A percentile compares a stretch with the other conserved stretches of the same genome.
Conservation (phyloP, 2,329 filamentous ascomycete species). For the Ceratocystis papillata region DNA sequence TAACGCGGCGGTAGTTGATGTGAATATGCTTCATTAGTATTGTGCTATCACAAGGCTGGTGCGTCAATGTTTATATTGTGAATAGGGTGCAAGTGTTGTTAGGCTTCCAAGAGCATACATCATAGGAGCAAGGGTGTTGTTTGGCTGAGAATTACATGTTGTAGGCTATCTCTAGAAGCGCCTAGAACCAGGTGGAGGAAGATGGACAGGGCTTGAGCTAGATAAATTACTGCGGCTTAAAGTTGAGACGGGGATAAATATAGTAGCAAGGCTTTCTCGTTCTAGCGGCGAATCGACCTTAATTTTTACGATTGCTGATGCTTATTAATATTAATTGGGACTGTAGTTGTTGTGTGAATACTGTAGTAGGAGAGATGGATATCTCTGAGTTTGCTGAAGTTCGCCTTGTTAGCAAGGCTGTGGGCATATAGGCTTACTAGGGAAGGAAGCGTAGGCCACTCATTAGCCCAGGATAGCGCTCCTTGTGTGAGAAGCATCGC, state of each 20-base stretch:
- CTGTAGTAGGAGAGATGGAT: too few species aligned
- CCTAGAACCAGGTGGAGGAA: not conserved
- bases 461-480: too few species aligned
- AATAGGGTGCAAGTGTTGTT: not conserved
- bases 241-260: not conserved
- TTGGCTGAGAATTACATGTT: not conserved
- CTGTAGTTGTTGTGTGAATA: too few species aligned
- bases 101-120: conserved; percentile 9
- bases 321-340: too few species aligned
- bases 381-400: too few species aligned
- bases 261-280: not conserved
- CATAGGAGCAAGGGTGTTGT: not conserved
- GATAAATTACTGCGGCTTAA: not conserved
- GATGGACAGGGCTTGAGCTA: not conserved
- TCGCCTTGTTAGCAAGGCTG: too few species aligned
- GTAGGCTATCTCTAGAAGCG: not conserved
- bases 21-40: too few species aligned
- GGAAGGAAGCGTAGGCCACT: too few species aligned
- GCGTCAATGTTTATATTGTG: not conserved
- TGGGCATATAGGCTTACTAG: too few species aligned
- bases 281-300: not conserved
- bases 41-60: not conserved
- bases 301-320: too few species aligned
- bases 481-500: too few species aligned
- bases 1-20: too few species aligned